Evolutionary conservation across 2,329 filamentous ascomycete genomes (phyloP).

Genomic region (Rutstroemia sp.): DNA sequence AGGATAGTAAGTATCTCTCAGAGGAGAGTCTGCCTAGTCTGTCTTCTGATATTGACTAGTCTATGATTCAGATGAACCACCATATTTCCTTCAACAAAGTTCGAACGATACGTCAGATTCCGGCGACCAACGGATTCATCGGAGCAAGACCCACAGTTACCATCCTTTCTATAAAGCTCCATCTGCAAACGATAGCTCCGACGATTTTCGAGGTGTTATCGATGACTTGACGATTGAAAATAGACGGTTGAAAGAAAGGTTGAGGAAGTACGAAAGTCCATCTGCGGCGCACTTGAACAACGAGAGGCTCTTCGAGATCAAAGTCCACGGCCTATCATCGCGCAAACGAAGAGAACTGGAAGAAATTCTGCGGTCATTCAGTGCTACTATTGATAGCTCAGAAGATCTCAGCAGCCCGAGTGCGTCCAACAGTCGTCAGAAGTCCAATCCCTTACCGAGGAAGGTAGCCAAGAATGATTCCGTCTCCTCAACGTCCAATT

Average conservation of each 20-base stretch:
- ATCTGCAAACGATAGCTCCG: constrained; percentile 36
- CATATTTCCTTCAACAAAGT: constrained; percentile 20
- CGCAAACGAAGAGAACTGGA: constrained; percentile 73
- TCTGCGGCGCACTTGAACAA: constrained; percentile 60
- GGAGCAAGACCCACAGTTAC: background rate
- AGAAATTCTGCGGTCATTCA: constrained; percentile 63
- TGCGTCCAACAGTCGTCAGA: background rate
- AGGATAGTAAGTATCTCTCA: constrained; percentile 20
- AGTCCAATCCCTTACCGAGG: background rate
- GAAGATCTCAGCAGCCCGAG: constrained; percentile 1
- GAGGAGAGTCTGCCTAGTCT: background rate
- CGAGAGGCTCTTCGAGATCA: constrained; percentile 78
- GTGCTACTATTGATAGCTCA: constrained; percentile 51
- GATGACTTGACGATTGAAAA: constrained; percentile 83
- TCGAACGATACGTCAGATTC: constrained; percentile 11
- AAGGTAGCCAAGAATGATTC: constrained; percentile 30
- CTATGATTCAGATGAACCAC: constrained; percentile 20
- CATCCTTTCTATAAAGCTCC: background rate
- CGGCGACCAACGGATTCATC: background rate
- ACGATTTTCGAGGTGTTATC: constrained; percentile 75
- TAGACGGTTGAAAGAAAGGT: constrained; percentile 64
- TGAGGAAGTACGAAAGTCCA: constrained; percentile 63
- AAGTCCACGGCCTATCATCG: constrained; percentile 64
- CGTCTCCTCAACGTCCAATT: constrained; percentile 25
- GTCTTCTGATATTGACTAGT: background rate